Evolutionary conservation across 2,329 filamentous ascomycete species (phyloP).

Genomic region (Colletotrichum simmondsii): DNA sequence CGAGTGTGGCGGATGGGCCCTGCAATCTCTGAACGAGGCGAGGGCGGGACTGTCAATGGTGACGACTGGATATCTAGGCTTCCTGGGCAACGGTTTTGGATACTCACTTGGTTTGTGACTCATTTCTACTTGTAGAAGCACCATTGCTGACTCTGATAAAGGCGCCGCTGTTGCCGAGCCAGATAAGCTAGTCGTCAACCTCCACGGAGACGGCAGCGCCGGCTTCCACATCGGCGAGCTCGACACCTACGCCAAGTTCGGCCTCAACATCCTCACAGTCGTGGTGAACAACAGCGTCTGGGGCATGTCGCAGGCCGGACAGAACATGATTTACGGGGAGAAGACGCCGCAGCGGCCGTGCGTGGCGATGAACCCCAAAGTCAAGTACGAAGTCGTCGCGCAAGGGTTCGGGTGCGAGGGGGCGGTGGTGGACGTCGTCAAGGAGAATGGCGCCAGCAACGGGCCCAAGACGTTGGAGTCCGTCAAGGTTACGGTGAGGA

Average conservation of each 20-base stretch:
- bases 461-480: neutral
- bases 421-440: constrained; percentile 9
- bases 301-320: constrained; percentile 25
- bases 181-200: constrained; percentile 14
- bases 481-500: neutral
- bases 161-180: constrained; percentile 18
- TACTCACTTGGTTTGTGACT: constrained; percentile 9
- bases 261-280: constrained; percentile 17
- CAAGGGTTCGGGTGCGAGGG: constrained; percentile 11
- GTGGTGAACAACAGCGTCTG: constrained; percentile 20
- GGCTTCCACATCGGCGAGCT: constrained; percentile 24
- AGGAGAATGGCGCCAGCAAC: neutral
- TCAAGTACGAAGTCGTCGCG: constrained; percentile 13
- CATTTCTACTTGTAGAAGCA: neutral
- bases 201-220: constrained; percentile 17
- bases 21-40: constrained; percentile 13
- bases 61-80: constrained; percentile 10
- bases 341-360: constrained; percentile 20
- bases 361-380: constrained; percentile 15
- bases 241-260: constrained; percentile 20
- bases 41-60: constrained; percentile 4
- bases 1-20: constrained; percentile 14
- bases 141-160: neutral
- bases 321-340: constrained; percentile 17
- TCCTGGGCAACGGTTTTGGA: constrained; percentile 17